Base-by-base conservation (phyloP, 192 early-diverging fungal genomes). In the Lunasporangiospora selenospora region DNA sequence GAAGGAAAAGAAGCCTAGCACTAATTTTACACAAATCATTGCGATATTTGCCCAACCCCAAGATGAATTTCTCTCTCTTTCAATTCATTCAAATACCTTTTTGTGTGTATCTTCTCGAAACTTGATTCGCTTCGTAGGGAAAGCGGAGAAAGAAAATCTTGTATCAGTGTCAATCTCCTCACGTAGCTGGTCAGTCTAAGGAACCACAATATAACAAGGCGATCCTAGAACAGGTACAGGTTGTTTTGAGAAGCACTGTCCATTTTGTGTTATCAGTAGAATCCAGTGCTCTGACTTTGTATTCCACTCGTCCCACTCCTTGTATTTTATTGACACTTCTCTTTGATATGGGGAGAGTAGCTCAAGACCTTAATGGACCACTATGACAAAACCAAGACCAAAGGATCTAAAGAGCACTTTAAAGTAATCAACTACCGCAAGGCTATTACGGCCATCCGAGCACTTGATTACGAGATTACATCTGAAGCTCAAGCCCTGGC, bases 401-500 rank as follows among this genome's bases (percentile, higher is more conserved):
- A 58, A 13, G 69, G 52, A 3, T 61, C 58, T 7, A 73, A 73
- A 4, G 58, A 73, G 24, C 54, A 63, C 24, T 73, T 58, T 55
- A 73, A 73, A 31, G 69, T 63, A 19, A 73, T 73, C 42, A 73
- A 73, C 24, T 73, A 73, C 21, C 69, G 69, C 33, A 73, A 73
- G 19, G 69, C 69, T 19, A 73, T 73, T 29, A 73, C 69, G 4
- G 69, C 61, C n/a, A 73, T 73, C 43, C 60, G 69, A 3, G 58
- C 69, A 3, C 39, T 73, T 21, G 60, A 73, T 23, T 73, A 73
- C 40, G 69, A 63, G 49, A 73, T 73, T 24, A 73, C 53, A n/a
- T 73, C 69, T 8, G 69, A 73, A 31, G 69, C 57, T 34, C 62
- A 63, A 61, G 69, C 69, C 3, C 69, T 61, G n/a, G 63, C 62